These are phyloP conservation scores for Botryotinia narcissicola DNA, from an alignment of 2,329 filamentous ascomycete genomes.

Conservation along the genomic window DNA sequence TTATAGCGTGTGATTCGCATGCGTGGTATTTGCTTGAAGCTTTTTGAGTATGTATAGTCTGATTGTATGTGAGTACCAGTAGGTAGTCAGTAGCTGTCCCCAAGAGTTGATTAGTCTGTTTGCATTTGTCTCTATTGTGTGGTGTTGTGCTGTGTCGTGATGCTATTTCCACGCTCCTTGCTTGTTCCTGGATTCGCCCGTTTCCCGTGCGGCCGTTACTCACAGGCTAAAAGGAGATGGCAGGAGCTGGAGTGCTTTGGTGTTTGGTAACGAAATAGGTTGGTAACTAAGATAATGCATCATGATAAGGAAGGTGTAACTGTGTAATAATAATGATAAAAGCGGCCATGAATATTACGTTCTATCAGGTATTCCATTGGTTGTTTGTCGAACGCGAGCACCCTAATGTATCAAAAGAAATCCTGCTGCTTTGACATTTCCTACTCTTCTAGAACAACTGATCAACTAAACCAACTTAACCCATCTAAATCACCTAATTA, in stretches of 20 bases:
- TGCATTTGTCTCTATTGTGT: not conserved
- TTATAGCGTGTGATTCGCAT: not conserved
- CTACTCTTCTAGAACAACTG: not conserved
- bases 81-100: not conserved
- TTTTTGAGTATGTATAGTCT: not conserved
- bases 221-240: not conserved
- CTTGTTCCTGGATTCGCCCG: slow-evolving; percentile 1
- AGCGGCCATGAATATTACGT: not conserved
- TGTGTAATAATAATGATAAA: not conserved
- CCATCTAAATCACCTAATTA: not conserved
- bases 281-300: not conserved
- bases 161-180: not conserved
- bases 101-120: not conserved
- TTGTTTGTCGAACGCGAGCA: too few species aligned
- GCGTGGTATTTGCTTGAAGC: not conserved
- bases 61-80: not conserved
- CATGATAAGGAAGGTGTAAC: not conserved
- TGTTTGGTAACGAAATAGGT: not conserved
- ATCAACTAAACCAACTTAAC: not conserved
- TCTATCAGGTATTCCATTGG: not conserved
- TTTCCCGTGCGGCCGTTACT: not conserved
- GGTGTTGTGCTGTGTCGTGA: not conserved
- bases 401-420: too few species aligned
- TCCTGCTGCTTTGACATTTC: not conserved
- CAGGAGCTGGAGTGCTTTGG: not conserved